Percentiles rank a stretch among this genome's conserved stretches.
phyloP scores from a whole-genome alignment of 345 rosid genomes.

The Aquilaria yunnanensis region DNA sequence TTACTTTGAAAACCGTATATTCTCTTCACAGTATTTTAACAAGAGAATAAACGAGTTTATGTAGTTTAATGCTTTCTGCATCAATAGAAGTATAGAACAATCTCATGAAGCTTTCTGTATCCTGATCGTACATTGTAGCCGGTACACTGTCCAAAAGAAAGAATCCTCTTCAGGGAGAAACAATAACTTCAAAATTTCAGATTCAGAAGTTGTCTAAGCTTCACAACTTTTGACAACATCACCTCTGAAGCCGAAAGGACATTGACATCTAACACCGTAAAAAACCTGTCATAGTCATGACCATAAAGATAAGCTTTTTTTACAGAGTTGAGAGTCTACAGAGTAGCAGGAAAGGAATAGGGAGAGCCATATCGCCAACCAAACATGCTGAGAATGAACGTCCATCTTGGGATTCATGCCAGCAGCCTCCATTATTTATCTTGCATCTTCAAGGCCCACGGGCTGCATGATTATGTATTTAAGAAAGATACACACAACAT shows the following conservation, averaged over 20 bases:
- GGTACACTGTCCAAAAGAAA: background rate
- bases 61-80: no score
- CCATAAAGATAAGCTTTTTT: slow-evolving; percentile 13
- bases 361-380: slow-evolving; percentile 37
- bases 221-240: slow-evolving; percentile 76
- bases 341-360: background rate
- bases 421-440: slow-evolving; percentile 75
- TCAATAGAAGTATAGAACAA: background rate
- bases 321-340: background rate
- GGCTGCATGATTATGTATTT: slow-evolving; percentile 23
- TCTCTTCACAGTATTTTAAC: no score
- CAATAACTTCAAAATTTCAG: background rate
- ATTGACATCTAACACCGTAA: slow-evolving; percentile 66
- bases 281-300: slow-evolving; percentile 42
- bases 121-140: background rate
- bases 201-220: slow-evolving; percentile 34
- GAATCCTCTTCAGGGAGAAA: background rate
- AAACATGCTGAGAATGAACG: slow-evolving; percentile 60
- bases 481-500: background rate
- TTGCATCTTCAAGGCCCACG: slow-evolving; percentile 74
- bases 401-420: slow-evolving; percentile 52
- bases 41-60: no score
- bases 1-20: background rate
- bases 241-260: slow-evolving; percentile 90
- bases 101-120: slow-evolving; percentile 1